Conservation (phyloP, 129 eudicot species). For the Tagetes erecta region DNA sequence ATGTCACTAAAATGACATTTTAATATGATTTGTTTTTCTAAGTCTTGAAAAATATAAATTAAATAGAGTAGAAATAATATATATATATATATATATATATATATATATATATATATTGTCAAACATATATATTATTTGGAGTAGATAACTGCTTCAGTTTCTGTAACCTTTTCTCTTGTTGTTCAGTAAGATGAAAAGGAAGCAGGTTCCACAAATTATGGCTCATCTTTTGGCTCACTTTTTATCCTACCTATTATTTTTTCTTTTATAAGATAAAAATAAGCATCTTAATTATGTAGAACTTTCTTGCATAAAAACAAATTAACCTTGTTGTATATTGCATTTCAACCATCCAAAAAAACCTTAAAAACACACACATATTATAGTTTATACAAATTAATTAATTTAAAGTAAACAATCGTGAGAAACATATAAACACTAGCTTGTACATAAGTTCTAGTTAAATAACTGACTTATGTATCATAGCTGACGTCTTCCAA, state of each 20-base stretch:
- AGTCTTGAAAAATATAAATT: background rate
- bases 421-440: too few relatives aligned
- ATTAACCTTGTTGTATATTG: background rate
- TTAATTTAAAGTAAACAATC: too few relatives aligned
- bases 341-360: background rate
- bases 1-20: too few relatives aligned
- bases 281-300: conserved; percentile 13
- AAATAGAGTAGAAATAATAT: background rate
- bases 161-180: conserved; percentile 32
- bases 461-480: too few relatives aligned
- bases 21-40: too few relatives aligned
- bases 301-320: conserved; percentile 5
- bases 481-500: too few relatives aligned
- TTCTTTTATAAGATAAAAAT: conserved; percentile 7
- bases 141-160: conserved; percentile 7
- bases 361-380: background rate
- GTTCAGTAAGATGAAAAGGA: conserved; percentile 19
- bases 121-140: background rate
- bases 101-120: background rate
- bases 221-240: conserved; percentile 33
- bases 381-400: too few relatives aligned
- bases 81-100: background rate
- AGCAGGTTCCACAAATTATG: conserved; percentile 44
- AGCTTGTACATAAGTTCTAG: too few relatives aligned
- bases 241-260: conserved; percentile 19